phyloP scores from a whole-genome alignment of 2,329 filamentous ascomycete genomes.

The Rhytidhysteron rufulum region DNA sequence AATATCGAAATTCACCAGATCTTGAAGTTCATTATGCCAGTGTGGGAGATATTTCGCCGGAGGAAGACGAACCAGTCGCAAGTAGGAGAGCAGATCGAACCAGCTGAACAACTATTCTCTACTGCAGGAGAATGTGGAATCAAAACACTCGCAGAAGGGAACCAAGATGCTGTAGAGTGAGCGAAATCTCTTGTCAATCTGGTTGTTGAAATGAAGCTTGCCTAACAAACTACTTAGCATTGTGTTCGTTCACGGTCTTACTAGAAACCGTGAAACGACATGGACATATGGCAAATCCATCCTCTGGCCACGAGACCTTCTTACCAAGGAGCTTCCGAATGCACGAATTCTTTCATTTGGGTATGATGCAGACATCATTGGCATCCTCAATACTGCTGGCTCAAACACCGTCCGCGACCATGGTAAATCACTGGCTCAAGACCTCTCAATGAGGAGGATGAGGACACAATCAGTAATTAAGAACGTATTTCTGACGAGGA shows the following conservation, averaged over 20 bases:
- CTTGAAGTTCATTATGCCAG: too few relatives aligned
- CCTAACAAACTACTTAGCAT: not conserved
- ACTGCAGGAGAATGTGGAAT: not conserved
- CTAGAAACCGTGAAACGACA: not conserved
- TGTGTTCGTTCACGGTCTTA: slow-evolving; percentile 1
- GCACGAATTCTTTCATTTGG: slow-evolving; percentile 1
- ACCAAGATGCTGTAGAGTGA: not conserved
- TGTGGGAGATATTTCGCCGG: too few relatives aligned
- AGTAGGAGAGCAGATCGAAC: too few relatives aligned
- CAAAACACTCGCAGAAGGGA: not conserved
- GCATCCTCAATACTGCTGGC: not conserved
- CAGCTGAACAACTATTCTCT: not conserved
- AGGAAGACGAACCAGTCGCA: too few relatives aligned
- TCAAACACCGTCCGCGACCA: not conserved
- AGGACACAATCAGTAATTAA: not conserved
- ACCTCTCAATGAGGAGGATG: not conserved
- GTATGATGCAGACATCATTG: slow-evolving; percentile 1
- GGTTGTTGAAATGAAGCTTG: not conserved
- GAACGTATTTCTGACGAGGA: not conserved
- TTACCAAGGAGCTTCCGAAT: not conserved
- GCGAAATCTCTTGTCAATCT: not conserved
- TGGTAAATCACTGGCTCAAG: not conserved
- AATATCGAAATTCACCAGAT: too few relatives aligned
- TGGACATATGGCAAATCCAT: not conserved
- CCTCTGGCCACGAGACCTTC: not conserved